Base-by-base conservation (phyloP, 192 early-diverging fungal genomes). In the Bifiguratus adelaidae region DNA sequence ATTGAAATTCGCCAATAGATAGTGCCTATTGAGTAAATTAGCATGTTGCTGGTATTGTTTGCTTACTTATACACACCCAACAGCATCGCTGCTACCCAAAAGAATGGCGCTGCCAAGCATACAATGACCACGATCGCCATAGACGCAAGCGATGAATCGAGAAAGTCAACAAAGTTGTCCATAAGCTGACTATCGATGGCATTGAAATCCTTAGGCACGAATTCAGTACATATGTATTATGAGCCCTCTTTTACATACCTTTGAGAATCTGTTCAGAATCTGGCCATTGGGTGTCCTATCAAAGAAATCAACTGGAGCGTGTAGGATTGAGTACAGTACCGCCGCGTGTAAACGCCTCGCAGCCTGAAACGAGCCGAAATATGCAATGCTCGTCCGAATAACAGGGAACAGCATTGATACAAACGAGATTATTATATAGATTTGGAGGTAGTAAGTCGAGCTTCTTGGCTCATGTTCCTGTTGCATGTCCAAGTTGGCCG, bases 211-310 rank as follows among this genome's bases (percentile, higher is more conserved):
- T 40, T 20, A 15, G 22, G 13, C 6, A 40, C 37, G 22, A 40
- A 40, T 20, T 1, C 6, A 11, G 5, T 21, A 13, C 7, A 20
- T 40, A 5, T 11, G 7, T 5, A 1, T 40, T 40, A 13, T 5
- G 18, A 40, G 15, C 22, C 7, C 16, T 7, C 13, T 20, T 8
- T 15, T 20, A 13, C 37, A 7, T 15, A 40, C 37, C 37, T 80
- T 82, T 38, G 76, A 77, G 30, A 86, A 83, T 33, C 83, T 72
- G 52, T 89, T 89, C 52, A 89, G 69, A 29, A 89, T 78, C 20
- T 84, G 74, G 32, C 86, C 86, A 23, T 83, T 41, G 20, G 86
- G 86, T 21, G 81, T 21, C 7, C 18, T 40, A 40, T 89, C 70
- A 53, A 85, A 94, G 73, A 91, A 90, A 5, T 77, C 67, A 12